phyloP scores from a whole-genome alignment of 2,329 filamentous ascomycete genomes.

The Xylaria sp. region DNA sequence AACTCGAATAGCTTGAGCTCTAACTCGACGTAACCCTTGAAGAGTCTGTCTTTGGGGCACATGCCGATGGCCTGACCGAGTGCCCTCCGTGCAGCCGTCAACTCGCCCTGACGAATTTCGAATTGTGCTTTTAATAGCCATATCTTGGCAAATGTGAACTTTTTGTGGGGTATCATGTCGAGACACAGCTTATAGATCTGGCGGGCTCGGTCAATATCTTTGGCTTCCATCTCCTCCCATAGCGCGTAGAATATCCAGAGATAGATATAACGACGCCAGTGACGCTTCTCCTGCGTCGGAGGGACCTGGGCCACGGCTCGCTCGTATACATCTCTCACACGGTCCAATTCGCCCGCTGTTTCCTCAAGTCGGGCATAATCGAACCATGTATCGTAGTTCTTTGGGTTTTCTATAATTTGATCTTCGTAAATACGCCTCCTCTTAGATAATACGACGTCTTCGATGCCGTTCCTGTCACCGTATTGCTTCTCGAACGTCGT shows the following conservation, averaged over 20 bases:
- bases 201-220: slow-evolving; percentile 70
- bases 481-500: slow-evolving; percentile 98
- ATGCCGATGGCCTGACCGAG: slow-evolving; percentile 86
- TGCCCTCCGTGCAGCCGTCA: slow-evolving; percentile 77
- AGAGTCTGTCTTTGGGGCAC: slow-evolving; percentile 94
- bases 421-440: slow-evolving; percentile 90
- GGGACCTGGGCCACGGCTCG: slow-evolving; percentile 92
- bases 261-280: slow-evolving; percentile 97
- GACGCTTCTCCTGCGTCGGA: slow-evolving; percentile 90
- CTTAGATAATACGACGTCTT: slow-evolving; percentile 94
- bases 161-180: slow-evolving; percentile 85
- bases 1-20: slow-evolving; percentile 96
- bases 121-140: slow-evolving; percentile 94
- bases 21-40: slow-evolving; percentile 87
- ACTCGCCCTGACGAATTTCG: slow-evolving; percentile 79
- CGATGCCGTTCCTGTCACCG: slow-evolving; percentile 85
- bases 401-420: slow-evolving; percentile 85
- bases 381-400: slow-evolving; percentile 97
- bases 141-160: slow-evolving; percentile 94
- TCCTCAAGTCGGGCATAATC: slow-evolving; percentile 92
- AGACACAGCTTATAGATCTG: slow-evolving; percentile 90
- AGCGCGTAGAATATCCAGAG: slow-evolving; percentile 96
- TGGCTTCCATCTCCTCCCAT: slow-evolving; percentile 85
- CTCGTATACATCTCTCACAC: slow-evolving; percentile 89
- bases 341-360: slow-evolving; percentile 71